Percentiles rank a stretch among this genome's conserved stretches.
These are phyloP conservation scores for Penicillium sp. DNA, from an alignment of 2,329 filamentous ascomycete species.

Conservation along the genomic window DNA sequence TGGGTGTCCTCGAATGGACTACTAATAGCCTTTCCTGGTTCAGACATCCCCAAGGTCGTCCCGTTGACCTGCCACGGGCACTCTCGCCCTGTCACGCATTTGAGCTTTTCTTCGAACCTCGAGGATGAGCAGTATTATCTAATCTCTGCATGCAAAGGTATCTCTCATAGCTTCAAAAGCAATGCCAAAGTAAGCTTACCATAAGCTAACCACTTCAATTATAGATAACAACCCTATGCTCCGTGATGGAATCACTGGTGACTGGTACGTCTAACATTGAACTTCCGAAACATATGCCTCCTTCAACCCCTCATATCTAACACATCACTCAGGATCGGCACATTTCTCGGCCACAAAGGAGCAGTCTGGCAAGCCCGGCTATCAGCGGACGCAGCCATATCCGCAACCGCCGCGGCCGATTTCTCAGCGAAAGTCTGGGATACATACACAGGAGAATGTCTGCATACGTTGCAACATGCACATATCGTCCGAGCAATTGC, in stretches of 20 bases:
- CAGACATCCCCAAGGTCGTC: constrained; percentile 62
- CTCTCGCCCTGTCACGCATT: constrained; percentile 85
- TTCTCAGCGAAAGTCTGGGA: constrained; percentile 99
- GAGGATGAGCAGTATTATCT: constrained; percentile 86
- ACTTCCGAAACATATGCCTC: neutral
- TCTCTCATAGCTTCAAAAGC: neutral
- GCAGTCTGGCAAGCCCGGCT: constrained; percentile 95
- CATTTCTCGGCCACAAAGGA: constrained; percentile 96
- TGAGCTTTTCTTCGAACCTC: constrained; percentile 81
- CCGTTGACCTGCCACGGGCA: constrained; percentile 93
- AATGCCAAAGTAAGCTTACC: neutral
- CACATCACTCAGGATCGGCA: constrained; percentile 69
- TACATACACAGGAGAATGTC: constrained; percentile 85
- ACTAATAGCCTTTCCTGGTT: neutral
- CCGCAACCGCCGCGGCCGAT: constrained; percentile 91
- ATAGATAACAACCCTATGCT: constrained; percentile 97
- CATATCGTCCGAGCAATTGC: constrained; percentile 95
- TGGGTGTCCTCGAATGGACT: neutral
- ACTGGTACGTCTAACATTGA: constrained; percentile 62
- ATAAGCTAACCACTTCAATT: constrained; percentile 4
- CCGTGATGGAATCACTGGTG: constrained; percentile 89
- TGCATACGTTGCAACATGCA: constrained; percentile 83
- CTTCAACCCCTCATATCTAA: constrained; percentile 5
- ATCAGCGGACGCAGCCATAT: constrained; percentile 80
- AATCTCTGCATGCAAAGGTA: constrained; percentile 90